Percentiles rank a stretch among this genome's conserved stretches.
These are phyloP conservation scores for Chaetomium strumarium DNA, from an alignment of 2,329 filamentous ascomycete genomes.

Conservation along the genomic window DNA sequence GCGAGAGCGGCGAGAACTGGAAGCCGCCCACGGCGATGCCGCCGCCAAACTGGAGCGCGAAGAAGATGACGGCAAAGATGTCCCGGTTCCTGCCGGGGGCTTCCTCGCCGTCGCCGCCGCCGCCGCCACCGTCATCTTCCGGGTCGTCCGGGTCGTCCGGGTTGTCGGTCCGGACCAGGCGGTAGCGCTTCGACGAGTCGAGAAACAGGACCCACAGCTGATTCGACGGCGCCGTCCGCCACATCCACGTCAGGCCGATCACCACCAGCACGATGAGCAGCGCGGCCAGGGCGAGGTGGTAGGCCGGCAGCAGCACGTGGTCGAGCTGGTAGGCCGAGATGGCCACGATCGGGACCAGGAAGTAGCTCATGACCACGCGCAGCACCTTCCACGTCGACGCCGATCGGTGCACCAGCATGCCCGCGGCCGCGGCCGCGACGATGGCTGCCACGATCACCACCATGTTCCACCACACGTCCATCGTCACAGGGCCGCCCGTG, in stretches of 20 bases:
- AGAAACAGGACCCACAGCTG: background rate
- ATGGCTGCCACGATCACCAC: background rate
- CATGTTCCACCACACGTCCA: conserved; percentile 5
- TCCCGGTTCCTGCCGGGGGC: background rate
- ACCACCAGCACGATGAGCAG: background rate
- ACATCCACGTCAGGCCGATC: background rate
- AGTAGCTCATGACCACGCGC: conserved; percentile 1
- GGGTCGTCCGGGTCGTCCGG: background rate
- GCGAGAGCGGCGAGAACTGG: conserved; percentile 2
- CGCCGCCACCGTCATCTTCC: no score
- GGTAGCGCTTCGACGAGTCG: background rate
- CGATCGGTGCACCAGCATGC: background rate
- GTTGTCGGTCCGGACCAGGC: background rate
- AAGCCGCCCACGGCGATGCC: background rate
- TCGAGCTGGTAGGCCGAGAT: conserved; percentile 5
- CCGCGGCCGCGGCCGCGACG: background rate
- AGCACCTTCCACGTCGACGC: background rate
- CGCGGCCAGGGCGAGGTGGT: background rate
- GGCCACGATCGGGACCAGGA: background rate
- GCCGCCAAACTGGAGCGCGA: background rate
- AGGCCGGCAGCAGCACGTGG: background rate
- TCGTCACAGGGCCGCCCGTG: background rate
- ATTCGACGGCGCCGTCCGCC: background rate
- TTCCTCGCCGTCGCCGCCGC: background rate
- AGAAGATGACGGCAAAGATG: background rate